Base-by-base conservation (phyloP, 2,329 filamentous ascomycete genomes). In the Trichoderma asperellum region DNA sequence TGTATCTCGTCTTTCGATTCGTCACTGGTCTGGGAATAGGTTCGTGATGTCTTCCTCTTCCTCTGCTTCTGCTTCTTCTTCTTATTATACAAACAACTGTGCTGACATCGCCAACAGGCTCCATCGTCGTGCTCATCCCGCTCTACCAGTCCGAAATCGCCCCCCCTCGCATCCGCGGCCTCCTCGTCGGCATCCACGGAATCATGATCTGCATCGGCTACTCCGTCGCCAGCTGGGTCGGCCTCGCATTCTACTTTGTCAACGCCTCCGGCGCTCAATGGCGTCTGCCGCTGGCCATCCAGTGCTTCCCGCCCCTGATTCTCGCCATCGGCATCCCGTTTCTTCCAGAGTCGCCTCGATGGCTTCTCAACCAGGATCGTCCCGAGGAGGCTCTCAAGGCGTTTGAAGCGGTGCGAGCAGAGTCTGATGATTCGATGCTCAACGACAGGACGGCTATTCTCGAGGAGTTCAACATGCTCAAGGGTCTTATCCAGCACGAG, bases 101-200 rank as follows among this genome's bases (percentile, higher is more conserved):
- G n/a, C 40, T 61, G 5, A 61, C 47, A 21, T 7, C 40, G 12
- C 16, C 47, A 12, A 37, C 29, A 61, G 59, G 59, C 12, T 61
- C 59, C n/a, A 64, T 64, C 18, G 52, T 53, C 24, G 52, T 53
- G 10, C 47, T 64, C 47, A 40, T 64, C 7, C 61, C 61, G 5
- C 47, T 55, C 3, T 64, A 64, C 47, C 61, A 64, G 37, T 64
- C 61, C 21, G 61, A 64, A 55, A 53, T 64, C n/a, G 61, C 61
- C 18, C 61, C 61, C 2, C 61, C 61, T 27, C 52, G 47, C 18
- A 53, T 53, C 34, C 47, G 61, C n/a, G 61, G 61, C 11, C 61
- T 53, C 37, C 52, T 64, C 5, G 61, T 64, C 29, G 61, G 61
- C n/a, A 53, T 55, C 14, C 61, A 64, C 32, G 61, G 61, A 27